Evolutionary conservation across 2,329 filamentous ascomycete genomes (phyloP), one percentile per base, ranked within the genome.

Genomic region (Calonectria leucothoes): DNA sequence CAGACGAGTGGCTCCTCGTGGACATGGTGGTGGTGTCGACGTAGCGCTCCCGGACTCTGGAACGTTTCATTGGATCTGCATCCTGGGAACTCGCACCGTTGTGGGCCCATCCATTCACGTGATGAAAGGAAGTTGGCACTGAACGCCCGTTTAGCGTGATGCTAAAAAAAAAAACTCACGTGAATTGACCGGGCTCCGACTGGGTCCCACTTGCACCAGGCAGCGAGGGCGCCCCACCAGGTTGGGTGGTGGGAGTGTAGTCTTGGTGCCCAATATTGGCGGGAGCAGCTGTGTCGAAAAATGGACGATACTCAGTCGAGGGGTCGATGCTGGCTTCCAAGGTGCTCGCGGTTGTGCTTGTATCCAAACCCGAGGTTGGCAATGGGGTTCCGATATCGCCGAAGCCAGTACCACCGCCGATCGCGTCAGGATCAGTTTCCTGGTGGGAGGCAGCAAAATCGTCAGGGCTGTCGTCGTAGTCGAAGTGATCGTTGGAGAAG

Each of bases 91-190:
- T 7, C 42, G 11, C 61, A 49, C 8, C 10, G 25, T 29, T 65
- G 61, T 8, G 61, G 61, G 17, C 39, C 61, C 1, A 8, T 42
- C 12, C 39, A 64, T 31, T 27, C 35, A n/a, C 37, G 12, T 17
- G 2, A 4, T 39, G 35, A 3, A 12, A 37, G 2, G 17, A 15
- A 4, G n/a, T n/a, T 6, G 31, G 48, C 27, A 65, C 39, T 23
- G 29, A 12, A 33, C 42, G 61, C 39, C 39, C 12, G 20, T 12
- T 65, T 64, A 48, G 59, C 17, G 4, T 29, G 14, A 17, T 37
- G 37, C 15, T 48, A 64, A 64, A 64, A 64, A 48, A 64, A 45
- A 64, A 64, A 64, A 27, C 29, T 25, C 42, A 49, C 42, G 61
- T 33, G 3, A 20, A 49, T 65, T 33, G 61, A 29, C 12, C 15